Conservation (phyloP, 495 filamentous ascomycete species). For the Penicillium riverlandense region DNA sequence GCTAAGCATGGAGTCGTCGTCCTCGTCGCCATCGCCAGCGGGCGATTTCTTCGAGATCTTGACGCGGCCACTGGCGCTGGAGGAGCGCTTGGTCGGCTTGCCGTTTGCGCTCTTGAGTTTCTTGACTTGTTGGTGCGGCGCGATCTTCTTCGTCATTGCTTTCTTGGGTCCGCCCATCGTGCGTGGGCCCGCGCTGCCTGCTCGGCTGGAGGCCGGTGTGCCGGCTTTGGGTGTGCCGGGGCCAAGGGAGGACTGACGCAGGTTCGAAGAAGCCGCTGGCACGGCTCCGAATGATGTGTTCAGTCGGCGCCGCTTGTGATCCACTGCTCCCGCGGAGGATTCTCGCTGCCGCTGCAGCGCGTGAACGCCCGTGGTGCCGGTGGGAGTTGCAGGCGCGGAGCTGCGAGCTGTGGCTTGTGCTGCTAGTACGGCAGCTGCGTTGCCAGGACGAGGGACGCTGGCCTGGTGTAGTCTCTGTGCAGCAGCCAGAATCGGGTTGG, state of each 20-base stretch:
- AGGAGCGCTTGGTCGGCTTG: slow-evolving; percentile 48
- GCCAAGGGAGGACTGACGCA: slow-evolving; percentile 76
- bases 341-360: slow-evolving; percentile 63
- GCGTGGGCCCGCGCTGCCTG: slow-evolving; percentile 67
- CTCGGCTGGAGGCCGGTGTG: slow-evolving; percentile 54
- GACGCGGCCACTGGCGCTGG: slow-evolving; percentile 31
- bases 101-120: slow-evolving; percentile 43
- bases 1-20: slow-evolving; percentile 53
- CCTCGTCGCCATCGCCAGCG: slow-evolving; percentile 57
- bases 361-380: slow-evolving; percentile 48
- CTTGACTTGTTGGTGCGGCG: slow-evolving; percentile 57
- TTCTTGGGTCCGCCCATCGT: slow-evolving; percentile 36
- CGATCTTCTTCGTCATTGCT: slow-evolving; percentile 55
- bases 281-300: slow-evolving; percentile 58
- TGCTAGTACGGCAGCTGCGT: slow-evolving; percentile 7
- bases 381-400: slow-evolving; percentile 62
- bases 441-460: slow-evolving; percentile 16
- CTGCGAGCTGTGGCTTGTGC: slow-evolving; percentile 26
- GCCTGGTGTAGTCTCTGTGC: slow-evolving; percentile 44
- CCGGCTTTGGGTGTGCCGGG: slow-evolving; percentile 80
- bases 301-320: slow-evolving; percentile 66
- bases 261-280: slow-evolving; percentile 61
- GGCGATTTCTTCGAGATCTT: slow-evolving; percentile 52
- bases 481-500: slow-evolving; percentile 30
- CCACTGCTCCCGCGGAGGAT: slow-evolving; percentile 65